phyloP scores from a whole-genome alignment of 108 stramenopile genomes.

The Stephanodiscus triporus region DNA sequence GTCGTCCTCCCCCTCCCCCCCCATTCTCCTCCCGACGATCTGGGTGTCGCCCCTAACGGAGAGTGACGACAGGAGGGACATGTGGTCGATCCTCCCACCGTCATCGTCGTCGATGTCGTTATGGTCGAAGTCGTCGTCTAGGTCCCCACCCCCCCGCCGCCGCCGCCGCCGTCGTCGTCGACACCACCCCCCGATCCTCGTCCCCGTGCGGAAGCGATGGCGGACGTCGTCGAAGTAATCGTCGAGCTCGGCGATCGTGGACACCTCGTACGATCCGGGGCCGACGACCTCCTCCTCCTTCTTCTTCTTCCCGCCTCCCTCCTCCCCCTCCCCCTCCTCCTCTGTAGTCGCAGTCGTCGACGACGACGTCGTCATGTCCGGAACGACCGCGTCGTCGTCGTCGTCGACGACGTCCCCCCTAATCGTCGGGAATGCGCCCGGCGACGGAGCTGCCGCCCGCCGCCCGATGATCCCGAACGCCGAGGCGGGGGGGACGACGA shows the following conservation, averaged over 20 bases:
- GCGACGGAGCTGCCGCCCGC: too few species aligned
- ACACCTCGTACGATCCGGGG: slow-evolving; percentile 29
- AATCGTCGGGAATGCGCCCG: too few species aligned
- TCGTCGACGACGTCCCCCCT: too few species aligned
- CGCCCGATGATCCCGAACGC: too few species aligned
- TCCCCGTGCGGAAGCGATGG: slow-evolving; percentile 43
- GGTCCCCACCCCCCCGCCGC: background rate
- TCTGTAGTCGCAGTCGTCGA: too few species aligned
- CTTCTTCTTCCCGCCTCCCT: too few species aligned
- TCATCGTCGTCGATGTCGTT: slow-evolving; percentile 7
- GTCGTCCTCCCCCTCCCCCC: too few species aligned
- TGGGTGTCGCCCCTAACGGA: slow-evolving; percentile 80
- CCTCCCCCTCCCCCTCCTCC: too few species aligned
- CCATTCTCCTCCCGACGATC: slow-evolving; percentile 66
- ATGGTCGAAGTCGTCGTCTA: background rate
- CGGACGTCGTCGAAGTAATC: slow-evolving; percentile 59
- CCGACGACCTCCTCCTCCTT: slow-evolving; percentile 11
- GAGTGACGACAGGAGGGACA: slow-evolving; percentile 55
- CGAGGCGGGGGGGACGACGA: too few species aligned
- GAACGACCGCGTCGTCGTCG: too few species aligned
- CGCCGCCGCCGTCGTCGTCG: background rate
- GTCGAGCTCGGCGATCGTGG: slow-evolving; percentile 46
- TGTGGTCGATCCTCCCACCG: slow-evolving; percentile 55
- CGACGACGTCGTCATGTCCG: too few species aligned
- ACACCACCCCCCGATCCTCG: slow-evolving; percentile 5